Evolutionary conservation across 257 asterid genomes (phyloP).

Genomic region (Perilla frutescens): DNA sequence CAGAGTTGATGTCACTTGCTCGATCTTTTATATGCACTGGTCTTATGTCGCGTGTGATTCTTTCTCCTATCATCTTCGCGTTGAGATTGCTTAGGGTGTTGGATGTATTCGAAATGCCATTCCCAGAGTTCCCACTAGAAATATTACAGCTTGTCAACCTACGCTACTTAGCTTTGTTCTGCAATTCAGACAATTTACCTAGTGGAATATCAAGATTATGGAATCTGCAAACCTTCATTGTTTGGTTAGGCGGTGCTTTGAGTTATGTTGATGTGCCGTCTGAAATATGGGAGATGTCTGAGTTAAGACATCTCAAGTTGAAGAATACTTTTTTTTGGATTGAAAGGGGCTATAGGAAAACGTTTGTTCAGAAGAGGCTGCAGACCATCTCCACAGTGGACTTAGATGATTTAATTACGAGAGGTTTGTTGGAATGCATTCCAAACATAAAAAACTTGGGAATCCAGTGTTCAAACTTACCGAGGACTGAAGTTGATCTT

Average conservation of each 20-base stretch:
- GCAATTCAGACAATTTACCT: too few species aligned
- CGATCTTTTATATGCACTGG: neutral
- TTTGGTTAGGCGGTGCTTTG: too few species aligned
- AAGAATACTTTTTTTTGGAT: neutral
- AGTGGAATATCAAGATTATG: neutral
- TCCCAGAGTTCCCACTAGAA: constrained; percentile 11
- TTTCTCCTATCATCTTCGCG: neutral
- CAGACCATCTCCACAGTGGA: neutral
- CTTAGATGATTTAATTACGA: too few species aligned
- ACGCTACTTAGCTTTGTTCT: constrained; percentile 4
- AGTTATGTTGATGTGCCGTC: too few species aligned
- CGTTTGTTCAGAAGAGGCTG: neutral
- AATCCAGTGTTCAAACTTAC: too few species aligned
- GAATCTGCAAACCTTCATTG: constrained; percentile 28
- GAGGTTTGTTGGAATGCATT: too few species aligned
- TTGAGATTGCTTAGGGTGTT: constrained; percentile 24
- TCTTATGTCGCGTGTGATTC: neutral
- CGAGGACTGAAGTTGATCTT: neutral
- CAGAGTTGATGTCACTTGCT: neutral
- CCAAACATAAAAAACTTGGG: too few species aligned
- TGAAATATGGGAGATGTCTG: neutral
- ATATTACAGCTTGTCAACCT: neutral
- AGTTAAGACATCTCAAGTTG: neutral
- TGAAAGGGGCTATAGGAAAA: neutral
- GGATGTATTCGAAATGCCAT: neutral